These are phyloP conservation scores for Fusarium neocosmosporiellum DNA, from an alignment of 2,329 filamentous ascomycete species.

Conservation along the genomic window DNA sequence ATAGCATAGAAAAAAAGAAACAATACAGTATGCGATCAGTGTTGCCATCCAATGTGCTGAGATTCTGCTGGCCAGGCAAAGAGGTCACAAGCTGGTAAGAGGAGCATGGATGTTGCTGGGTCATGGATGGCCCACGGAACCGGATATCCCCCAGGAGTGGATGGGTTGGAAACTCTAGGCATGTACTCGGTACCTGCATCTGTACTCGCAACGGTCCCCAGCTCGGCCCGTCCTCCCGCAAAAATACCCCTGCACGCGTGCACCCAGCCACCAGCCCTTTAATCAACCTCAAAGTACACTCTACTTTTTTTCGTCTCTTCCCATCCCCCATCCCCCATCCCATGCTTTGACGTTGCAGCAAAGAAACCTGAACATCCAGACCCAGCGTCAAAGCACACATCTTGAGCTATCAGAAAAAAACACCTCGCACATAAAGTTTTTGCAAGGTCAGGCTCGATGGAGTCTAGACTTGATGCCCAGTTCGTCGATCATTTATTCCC, in stretches of 20 bases:
- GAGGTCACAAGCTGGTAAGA: not conserved
- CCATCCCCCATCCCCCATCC: not conserved
- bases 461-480: conserved; percentile 32
- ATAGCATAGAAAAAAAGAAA: not conserved
- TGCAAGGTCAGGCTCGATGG: conserved; percentile 3
- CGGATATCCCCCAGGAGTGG: conserved; percentile 1
- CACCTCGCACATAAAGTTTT: conserved; percentile 1
- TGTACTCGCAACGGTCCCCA: conserved; percentile 21
- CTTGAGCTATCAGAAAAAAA: not conserved
- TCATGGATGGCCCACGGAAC: conserved; percentile 17
- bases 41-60: not conserved
- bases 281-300: conserved; percentile 18
- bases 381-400: conserved; percentile 21
- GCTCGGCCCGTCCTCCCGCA: conserved; percentile 14
- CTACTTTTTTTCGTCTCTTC: conserved; percentile 4
- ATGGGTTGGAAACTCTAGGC: not conserved
- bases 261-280: conserved; percentile 20
- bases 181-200: conserved; percentile 30
- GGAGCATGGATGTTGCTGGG: conserved; percentile 12
- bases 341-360: conserved; percentile 28
- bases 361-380: not conserved
- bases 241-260: not conserved
- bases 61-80: not conserved
- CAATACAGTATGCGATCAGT: not conserved
- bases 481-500: conserved; percentile 25